phyloP scores from a whole-genome alignment of 331 rosid species.

The Arachis monticola region DNA sequence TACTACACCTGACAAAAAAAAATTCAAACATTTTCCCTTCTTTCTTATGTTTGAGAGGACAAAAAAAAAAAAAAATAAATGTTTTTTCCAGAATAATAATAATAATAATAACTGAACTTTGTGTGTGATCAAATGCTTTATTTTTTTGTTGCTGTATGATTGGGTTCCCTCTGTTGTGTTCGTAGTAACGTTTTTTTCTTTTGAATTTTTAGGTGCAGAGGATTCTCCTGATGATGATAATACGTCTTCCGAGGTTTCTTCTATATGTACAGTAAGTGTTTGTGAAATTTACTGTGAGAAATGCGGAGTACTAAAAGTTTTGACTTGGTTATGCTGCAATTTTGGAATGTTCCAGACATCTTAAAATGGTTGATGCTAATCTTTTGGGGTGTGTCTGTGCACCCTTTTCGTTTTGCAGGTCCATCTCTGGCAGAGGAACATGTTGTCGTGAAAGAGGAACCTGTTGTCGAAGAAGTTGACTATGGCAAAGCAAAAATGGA shows the following conservation, averaged over 20 bases:
- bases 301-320: constrained; percentile 4
- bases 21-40: no score
- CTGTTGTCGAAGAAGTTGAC: constrained; percentile 35
- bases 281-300: constrained; percentile 41
- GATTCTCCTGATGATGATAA: constrained; percentile 16
- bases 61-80: no score
- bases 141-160: constrained; percentile 35
- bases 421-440: constrained; percentile 4
- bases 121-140: background rate
- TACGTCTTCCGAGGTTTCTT: constrained; percentile 34
- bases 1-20: no score
- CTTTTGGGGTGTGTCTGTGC: background rate
- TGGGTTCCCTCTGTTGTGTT: constrained; percentile 23
- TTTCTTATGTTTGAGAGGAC: no score
- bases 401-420: constrained; percentile 40
- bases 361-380: constrained; percentile 4
- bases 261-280: constrained; percentile 61
- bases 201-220: constrained; percentile 55
- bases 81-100: background rate
- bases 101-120: no score
- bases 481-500: constrained; percentile 32
- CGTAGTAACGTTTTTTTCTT: constrained; percentile 27
- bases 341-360: background rate
- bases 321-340: constrained; percentile 14
- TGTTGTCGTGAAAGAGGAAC: constrained; percentile 31